Evolutionary conservation across 2,329 filamentous ascomycete species (phyloP), one percentile per base, ranked within the genome.

Genomic region (Fusarium albosuccineum): DNA sequence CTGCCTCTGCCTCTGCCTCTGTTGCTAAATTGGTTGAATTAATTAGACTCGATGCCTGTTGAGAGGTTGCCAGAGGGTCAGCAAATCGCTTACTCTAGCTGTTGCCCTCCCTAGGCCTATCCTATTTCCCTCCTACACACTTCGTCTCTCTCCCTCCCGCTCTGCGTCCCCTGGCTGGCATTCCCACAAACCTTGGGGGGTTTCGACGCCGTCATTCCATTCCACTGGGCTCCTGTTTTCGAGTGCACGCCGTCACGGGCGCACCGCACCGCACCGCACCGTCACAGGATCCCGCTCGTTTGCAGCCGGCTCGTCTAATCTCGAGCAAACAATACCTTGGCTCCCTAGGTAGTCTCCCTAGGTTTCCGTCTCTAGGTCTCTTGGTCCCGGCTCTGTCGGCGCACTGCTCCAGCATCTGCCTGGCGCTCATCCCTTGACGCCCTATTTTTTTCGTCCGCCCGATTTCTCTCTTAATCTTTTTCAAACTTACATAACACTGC

Each of bases 161-260:
- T 26, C 30, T 14, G 13, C 7, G 17, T 29, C 34, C 46, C 46
- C 46, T 50, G 46, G 17, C 44, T 26, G 45, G 33, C 36, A 17
- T 33, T 48, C 33, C 30, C 44, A 48, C 44, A 33, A 30, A 45
- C 22, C 30, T 33, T 33, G 41, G 22, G 26, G 27, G 14, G 30
- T 50, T 50, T 50, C 46, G 45, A 48, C 45, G n/a, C 45, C 33
- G 33, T 48, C 36, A 16, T 51, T 37, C 49, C 34, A 29, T 14
- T 41, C 48, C 13, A 16, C 7, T 45, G 13, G 26, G 13, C 30
- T 45, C 9, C 42, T 29, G 11, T 30, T n/a, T 29, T 30, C 22
- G 5, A 29, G 11, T 11, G 30, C 6, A 33, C 30, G 30, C 10
- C 40, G 27, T 42, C 40, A 39, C 36, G 36, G 36, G 13, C 36